A percentile compares a stretch with the other conserved stretches of the same genome.
Evolutionary conservation across 1,284 basidiomycete species (phyloP).

Genomic region (Rhodotorula mucilaginosa): DNA sequence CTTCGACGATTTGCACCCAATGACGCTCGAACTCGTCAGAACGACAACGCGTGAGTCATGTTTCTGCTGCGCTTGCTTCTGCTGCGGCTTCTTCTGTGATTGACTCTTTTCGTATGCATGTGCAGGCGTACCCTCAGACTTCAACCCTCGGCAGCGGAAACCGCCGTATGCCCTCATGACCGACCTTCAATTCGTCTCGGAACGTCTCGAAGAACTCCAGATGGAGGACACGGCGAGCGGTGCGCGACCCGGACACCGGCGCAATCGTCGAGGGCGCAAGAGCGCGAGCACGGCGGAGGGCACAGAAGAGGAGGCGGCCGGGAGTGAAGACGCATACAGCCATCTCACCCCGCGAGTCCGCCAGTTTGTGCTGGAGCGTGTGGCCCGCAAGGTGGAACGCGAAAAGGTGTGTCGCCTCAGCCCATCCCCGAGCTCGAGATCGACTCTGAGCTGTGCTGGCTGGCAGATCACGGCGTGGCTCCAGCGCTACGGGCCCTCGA

Average conservation of each 20-base stretch:
- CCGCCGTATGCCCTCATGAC: not conserved
- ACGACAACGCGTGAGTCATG: not conserved
- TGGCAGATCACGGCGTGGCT: too few relatives aligned
- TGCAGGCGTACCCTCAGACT: too few relatives aligned
- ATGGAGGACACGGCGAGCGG: not conserved
- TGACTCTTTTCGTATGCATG: too few relatives aligned
- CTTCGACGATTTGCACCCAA: not conserved
- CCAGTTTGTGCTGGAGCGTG: not conserved
- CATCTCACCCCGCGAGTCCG: not conserved
- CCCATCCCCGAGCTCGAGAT: too few relatives aligned
- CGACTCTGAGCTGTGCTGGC: too few relatives aligned
- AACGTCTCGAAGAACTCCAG: constrained; percentile 3
- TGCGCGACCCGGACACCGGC: not conserved
- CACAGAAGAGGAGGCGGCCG: too few relatives aligned
- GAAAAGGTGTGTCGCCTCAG: too few relatives aligned
- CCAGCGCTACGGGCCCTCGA: too few relatives aligned
- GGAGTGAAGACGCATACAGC: not conserved
- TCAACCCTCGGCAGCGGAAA: not conserved
- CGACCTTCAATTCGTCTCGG: not conserved
- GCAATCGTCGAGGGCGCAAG: not conserved
- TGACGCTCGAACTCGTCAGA: not conserved
- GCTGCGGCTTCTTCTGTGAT: too few relatives aligned
- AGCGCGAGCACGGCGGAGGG: too few relatives aligned
- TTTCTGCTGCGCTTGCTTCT: too few relatives aligned
- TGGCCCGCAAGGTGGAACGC: too few relatives aligned